phyloP scores from a whole-genome alignment of 495 filamentous ascomycete genomes.

The Neurospora sp. region DNA sequence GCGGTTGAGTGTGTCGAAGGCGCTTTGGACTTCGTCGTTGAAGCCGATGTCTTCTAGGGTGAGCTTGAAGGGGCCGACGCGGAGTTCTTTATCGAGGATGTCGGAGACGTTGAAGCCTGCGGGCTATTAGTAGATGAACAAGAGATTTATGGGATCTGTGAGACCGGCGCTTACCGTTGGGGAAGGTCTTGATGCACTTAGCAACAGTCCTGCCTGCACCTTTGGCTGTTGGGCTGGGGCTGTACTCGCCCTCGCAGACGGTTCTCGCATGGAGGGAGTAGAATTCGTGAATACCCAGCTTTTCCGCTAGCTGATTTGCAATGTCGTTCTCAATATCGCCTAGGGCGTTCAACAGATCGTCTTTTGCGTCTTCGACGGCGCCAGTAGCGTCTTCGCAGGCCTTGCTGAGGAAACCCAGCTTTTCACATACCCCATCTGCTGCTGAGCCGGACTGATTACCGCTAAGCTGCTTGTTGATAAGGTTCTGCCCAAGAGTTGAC shows the following conservation, averaged over 20 bases:
- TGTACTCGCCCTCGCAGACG: slow-evolving; percentile 55
- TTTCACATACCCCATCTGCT: slow-evolving; percentile 3
- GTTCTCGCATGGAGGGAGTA: slow-evolving; percentile 64
- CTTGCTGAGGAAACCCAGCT: slow-evolving; percentile 12
- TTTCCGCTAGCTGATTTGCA: slow-evolving; percentile 30
- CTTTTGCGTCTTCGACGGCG: slow-evolving; percentile 21
- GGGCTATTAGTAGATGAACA: background rate
- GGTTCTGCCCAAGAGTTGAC: slow-evolving; percentile 46
- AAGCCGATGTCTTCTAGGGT: slow-evolving; percentile 49
- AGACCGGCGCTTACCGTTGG: slow-evolving; percentile 32
- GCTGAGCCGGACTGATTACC: background rate
- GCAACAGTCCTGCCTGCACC: slow-evolving; percentile 47
- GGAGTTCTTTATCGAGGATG: slow-evolving; percentile 44
- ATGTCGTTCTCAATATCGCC: slow-evolving; percentile 14
- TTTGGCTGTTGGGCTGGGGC: slow-evolving; percentile 39
- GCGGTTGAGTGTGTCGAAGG: slow-evolving; percentile 42
- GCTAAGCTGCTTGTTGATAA: slow-evolving; percentile 22
- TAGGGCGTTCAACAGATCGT: slow-evolving; percentile 22
- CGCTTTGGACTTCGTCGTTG: slow-evolving; percentile 50
- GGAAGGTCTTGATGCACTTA: slow-evolving; percentile 49
- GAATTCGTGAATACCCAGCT: slow-evolving; percentile 56
- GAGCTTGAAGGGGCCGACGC: slow-evolving; percentile 34
- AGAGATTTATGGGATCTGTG: background rate
- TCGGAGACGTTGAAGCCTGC: slow-evolving; percentile 49
- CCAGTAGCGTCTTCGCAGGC: slow-evolving; percentile 18